Base-by-base conservation (phyloP, 768 basidiomycete species). In the Rhizopogon roseolus region DNA sequence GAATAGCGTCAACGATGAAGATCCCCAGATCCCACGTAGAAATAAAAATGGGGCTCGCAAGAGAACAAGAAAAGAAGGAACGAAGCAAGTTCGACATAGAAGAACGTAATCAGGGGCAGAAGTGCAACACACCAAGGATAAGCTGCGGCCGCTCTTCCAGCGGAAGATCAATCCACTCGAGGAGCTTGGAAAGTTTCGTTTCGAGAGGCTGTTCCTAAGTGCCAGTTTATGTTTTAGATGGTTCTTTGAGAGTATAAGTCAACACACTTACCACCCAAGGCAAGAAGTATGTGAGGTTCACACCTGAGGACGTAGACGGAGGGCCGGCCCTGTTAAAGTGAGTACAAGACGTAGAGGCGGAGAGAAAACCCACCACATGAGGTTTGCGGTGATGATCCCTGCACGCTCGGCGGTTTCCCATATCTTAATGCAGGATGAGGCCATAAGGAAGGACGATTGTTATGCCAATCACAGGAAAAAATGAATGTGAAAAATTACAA, bases 391-490 rank as follows among this genome's bases (percentile, higher is more conserved):
- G 36, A 81, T 73, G 10, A 92, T 66, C 0, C 86, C 86, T 5
- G 85, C 83, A 54, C 82, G 85, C 54, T 75, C 79, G 2, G 86
- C 90, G 0, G 93, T 94, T 64, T 92, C 90, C 93, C 94, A 97
- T 76, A 96, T 87, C 90, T 29, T 93, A 54, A 41, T 7, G 1
- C 92, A 93, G 96, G 94, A 96, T 96, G 41, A 93, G 75, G 61
- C n/a, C n/a, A 37, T 22, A 29, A 29, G 38, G 53, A 46, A 29
- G 29, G 29, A 29, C 29, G n/a, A n/a, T n/a, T n/a, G n/a, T 46
- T 17, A 37, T 27, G 41, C 22, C 22, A 22, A 54, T n/a, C n/a
- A n/a, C n/a, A n/a, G n/a, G n/a, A n/a, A n/a, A n/a, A n/a, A n/a
- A n/a, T n/a, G n/a, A n/a, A n/a, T n/a, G n/a, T n/a, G n/a, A n/a